Evolutionary conservation across 2,329 filamentous ascomycete genomes (phyloP).

Genomic region (Alternaria tenuissima): DNA sequence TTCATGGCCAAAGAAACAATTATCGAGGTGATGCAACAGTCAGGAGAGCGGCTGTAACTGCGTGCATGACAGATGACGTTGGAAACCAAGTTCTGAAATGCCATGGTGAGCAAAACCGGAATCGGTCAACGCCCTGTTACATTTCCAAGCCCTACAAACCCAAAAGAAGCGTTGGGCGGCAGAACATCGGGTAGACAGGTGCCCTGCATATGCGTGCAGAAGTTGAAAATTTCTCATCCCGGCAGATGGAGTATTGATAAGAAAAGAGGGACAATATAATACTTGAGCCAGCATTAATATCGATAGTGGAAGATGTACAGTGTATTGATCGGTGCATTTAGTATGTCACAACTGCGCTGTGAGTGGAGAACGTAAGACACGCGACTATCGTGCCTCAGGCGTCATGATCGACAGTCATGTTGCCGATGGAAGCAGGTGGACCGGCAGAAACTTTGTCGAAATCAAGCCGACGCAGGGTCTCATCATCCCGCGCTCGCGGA

Average conservation of each 20-base stretch:
- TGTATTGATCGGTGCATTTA: neutral
- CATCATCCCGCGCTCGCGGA: conserved; percentile 24
- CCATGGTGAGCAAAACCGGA: conserved; percentile 8
- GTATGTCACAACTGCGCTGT: conserved; percentile 13
- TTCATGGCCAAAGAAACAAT: conserved; percentile 10
- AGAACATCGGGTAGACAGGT: conserved; percentile 7
- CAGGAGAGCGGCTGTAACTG: neutral
- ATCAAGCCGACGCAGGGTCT: conserved; percentile 39
- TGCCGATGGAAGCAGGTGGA: conserved; percentile 24
- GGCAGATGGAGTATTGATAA: neutral
- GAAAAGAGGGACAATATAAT: neutral
- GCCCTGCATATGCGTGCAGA: neutral
- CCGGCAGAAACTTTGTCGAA: conserved; percentile 32
- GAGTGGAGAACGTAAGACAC: conserved; percentile 14
- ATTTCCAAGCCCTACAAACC: neutral
- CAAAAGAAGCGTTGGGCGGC: conserved; percentile 11
- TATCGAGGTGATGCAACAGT: neutral
- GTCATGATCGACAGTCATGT: conserved; percentile 41
- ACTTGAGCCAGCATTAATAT: neutral
- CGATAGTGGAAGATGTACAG: conserved; percentile 4
- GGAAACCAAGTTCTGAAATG: conserved; percentile 1
- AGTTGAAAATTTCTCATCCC: neutral
- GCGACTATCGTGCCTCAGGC: conserved; percentile 33
- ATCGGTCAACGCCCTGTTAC: conserved; percentile 3
- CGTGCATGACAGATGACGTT: conserved; percentile 9